Evolutionary conservation across 1,284 basidiomycete species (phyloP).

Genomic region (Tremellales sp.): DNA sequence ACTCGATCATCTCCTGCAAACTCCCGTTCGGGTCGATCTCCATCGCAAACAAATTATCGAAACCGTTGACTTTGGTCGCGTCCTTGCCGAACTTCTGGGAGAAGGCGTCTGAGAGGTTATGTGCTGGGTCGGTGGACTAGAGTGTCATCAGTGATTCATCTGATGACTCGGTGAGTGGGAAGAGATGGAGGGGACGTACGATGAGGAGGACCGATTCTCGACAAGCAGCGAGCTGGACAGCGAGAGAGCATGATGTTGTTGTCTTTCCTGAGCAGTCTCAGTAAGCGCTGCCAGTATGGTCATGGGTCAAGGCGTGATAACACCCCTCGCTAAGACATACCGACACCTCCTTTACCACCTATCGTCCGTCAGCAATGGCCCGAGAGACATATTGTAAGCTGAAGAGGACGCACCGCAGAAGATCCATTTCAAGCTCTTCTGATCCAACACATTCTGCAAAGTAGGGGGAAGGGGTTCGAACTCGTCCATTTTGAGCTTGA

Average conservation of each 20-base stretch:
- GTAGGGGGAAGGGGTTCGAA: conserved; percentile 61
- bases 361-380: conserved; percentile 3
- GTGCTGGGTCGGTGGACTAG: conserved; percentile 98
- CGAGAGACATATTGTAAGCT: too few relatives aligned
- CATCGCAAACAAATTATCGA: conserved; percentile 96
- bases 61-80: conserved; percentile 98
- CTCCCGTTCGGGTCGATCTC: conserved; percentile 97
- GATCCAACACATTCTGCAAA: conserved; percentile 83
- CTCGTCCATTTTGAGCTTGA: conserved; percentile 16
- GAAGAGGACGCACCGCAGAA: conserved; percentile 73
- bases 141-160: not conserved
- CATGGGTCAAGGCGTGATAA: not conserved
- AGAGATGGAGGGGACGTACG: conserved; percentile 54
- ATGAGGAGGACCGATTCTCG: conserved; percentile 91
- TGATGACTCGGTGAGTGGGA: not conserved
- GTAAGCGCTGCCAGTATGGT: not conserved
- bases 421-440: conserved; percentile 87
- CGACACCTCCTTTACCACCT: conserved; percentile 94
- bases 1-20: conserved; percentile 98
- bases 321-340: conserved; percentile 60
- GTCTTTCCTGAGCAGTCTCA: conserved; percentile 69
- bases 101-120: conserved; percentile 98
- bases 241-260: conserved; percentile 89
- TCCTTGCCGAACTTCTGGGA: conserved; percentile 99
- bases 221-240: conserved; percentile 82